Conservation (phyloP, 2,329 filamentous ascomycete genomes). For the Penicillium palitans region DNA sequence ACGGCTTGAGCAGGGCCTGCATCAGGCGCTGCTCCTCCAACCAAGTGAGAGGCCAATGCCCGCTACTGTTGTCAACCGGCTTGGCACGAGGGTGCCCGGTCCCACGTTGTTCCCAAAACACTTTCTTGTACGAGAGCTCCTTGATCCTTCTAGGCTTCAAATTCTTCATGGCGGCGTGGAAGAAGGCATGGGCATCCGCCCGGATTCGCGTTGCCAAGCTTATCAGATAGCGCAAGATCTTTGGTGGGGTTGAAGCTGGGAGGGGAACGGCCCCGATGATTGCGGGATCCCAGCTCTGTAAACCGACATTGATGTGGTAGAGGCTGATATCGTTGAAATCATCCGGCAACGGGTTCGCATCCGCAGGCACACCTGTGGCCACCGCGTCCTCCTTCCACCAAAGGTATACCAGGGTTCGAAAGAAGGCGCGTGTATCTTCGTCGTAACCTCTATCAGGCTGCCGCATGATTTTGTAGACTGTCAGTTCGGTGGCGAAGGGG, state of each 20-base stretch:
- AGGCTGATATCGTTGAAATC: too few relatives aligned
- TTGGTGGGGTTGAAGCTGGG: neutral
- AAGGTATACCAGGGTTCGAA: neutral
- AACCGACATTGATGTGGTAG: neutral
- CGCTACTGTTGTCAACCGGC: neutral
- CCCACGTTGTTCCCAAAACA: neutral
- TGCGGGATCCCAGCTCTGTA: too few relatives aligned
- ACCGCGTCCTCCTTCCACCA: neutral
- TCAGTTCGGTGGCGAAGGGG: too few relatives aligned
- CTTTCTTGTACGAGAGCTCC: neutral
- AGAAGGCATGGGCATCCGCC: neutral
- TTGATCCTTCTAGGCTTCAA: neutral
- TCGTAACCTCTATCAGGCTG: too few relatives aligned
- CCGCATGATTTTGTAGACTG: too few relatives aligned
- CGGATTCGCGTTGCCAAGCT: neutral
- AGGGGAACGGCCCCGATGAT: neutral
- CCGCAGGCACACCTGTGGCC: too few relatives aligned
- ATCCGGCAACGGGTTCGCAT: neutral
- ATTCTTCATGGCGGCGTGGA: neutral
- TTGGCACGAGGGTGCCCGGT: neutral
- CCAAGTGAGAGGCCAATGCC: neutral
- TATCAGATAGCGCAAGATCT: neutral
- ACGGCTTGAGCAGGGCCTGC: neutral
- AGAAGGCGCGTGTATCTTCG: too few relatives aligned
- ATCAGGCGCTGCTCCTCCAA: neutral